A percentile compares a stretch with the other conserved stretches of the same genome.
Conservation (phyloP, 441 rosid genomes). For the Populus hybrid region DNA sequence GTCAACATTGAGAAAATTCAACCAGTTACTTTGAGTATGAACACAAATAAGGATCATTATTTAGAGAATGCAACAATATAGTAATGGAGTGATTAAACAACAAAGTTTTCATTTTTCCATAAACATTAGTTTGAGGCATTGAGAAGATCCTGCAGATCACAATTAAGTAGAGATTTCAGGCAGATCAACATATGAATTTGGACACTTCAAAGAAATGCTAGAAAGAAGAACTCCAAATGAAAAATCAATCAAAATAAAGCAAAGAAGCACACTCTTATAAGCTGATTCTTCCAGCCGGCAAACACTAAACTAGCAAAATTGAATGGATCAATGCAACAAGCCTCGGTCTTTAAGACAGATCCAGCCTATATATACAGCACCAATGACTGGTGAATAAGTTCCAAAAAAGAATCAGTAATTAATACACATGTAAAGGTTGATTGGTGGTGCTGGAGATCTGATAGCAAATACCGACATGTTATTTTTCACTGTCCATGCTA, state of each 20-base stretch:
- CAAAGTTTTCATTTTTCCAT: neutral
- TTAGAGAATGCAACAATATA: neutral
- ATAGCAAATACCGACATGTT: conserved; percentile 34
- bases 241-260: neutral
- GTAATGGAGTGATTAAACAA: neutral
- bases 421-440: neutral
- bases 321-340: neutral
- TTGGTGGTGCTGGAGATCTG: conserved; percentile 14
- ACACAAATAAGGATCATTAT: neutral
- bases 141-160: neutral
- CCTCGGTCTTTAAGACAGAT: neutral
- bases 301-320: neutral
- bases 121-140: neutral
- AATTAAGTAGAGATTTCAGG: neutral
- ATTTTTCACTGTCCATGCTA: conserved; percentile 13
- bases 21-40: neutral
- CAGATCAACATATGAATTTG: neutral
- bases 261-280: neutral
- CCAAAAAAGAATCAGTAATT: neutral
- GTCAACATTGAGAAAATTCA: neutral
- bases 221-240: neutral
- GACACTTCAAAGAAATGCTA: neutral
- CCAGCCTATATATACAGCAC: neutral
- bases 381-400: conserved; percentile 7
- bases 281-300: neutral